phyloP scores from a whole-genome alignment of 305 asterid genomes.

The Lippia alba region DNA sequence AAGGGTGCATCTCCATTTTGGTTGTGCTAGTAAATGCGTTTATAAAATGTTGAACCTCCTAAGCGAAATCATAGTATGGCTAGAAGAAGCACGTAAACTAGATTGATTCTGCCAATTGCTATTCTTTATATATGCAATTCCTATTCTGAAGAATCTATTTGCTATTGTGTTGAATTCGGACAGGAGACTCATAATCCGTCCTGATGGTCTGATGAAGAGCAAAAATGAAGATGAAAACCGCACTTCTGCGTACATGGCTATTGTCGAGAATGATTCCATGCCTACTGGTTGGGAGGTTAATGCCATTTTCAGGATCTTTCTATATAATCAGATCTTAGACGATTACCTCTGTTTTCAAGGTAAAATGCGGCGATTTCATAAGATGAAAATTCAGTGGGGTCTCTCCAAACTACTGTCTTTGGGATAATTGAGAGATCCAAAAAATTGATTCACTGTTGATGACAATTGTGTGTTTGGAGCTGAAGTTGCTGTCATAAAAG shows the following conservation, averaged over 20 bases:
- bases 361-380: conserved; percentile 15
- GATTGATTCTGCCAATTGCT: too few species aligned
- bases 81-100: too few species aligned
- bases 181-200: conserved; percentile 37
- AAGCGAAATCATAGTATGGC: too few species aligned
- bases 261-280: neutral
- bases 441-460: neutral
- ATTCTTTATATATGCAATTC: too few species aligned
- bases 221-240: neutral
- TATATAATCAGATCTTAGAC: too few species aligned
- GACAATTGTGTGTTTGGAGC: conserved; percentile 30
- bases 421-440: neutral
- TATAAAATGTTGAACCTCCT: too few species aligned
- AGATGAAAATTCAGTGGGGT: conserved; percentile 2
- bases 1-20: too few species aligned
- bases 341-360: too few species aligned
- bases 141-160: too few species aligned
- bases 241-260: conserved; percentile 21
- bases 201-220: neutral
- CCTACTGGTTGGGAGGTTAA: too few species aligned
- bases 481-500: conserved; percentile 4
- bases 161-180: neutral
- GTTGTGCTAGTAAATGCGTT: too few species aligned
- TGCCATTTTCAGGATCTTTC: too few species aligned
- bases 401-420: conserved; percentile 22